Evolutionary conservation across 2,329 filamentous ascomycete genomes (phyloP).

Genomic region (Claviceps arundinis): DNA sequence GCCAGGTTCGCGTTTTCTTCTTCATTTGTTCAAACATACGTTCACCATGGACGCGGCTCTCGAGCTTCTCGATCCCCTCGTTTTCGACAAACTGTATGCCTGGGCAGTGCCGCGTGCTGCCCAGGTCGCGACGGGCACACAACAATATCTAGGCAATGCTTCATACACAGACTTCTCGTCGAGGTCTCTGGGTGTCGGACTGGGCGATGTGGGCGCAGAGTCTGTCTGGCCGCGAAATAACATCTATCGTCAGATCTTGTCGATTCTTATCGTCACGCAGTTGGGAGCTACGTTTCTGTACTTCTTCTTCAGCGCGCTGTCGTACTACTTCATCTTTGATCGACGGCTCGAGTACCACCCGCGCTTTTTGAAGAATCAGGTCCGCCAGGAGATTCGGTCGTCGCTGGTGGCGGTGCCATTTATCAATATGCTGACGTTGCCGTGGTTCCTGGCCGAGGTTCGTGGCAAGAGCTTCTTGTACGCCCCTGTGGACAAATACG

Average conservation of each 20-base stretch:
- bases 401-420: conserved; percentile 29
- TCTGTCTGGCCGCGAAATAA: conserved; percentile 27
- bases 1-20: background rate
- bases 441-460: conserved; percentile 33
- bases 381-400: conserved; percentile 28
- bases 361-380: conserved; percentile 33
- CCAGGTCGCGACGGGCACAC: too few relatives aligned
- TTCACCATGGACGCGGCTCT: conserved; percentile 25
- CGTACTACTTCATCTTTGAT: conserved; percentile 55
- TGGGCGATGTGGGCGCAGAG: background rate
- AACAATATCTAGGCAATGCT: conserved; percentile 3
- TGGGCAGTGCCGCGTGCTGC: conserved; percentile 19
- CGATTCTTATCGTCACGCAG: conserved; percentile 25
- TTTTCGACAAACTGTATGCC: conserved; percentile 27
- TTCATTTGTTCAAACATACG: too few relatives aligned
- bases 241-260: conserved; percentile 25
- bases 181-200: too few relatives aligned
- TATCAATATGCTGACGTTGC: conserved; percentile 31
- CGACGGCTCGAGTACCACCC: conserved; percentile 31
- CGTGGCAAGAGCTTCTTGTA: conserved; percentile 32
- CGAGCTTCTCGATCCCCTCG: conserved; percentile 26
- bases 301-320: conserved; percentile 55
- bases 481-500: conserved; percentile 23
- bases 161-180: conserved; percentile 1
- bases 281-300: conserved; percentile 33